Conservation (phyloP, 129 eudicot species). For the Apium graveolens region DNA sequence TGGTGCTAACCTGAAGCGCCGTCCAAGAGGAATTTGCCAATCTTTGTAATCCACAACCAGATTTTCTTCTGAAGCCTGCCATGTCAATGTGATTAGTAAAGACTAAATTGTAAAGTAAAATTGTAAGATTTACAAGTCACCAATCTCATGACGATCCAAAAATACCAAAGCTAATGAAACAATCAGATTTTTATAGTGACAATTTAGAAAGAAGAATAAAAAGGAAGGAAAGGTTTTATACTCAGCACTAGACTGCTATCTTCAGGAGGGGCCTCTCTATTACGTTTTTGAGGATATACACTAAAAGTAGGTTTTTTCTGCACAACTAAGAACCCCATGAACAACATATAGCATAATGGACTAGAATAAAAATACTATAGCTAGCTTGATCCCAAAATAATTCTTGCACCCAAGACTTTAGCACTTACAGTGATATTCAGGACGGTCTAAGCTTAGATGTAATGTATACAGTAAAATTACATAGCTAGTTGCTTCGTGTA, state of each 20-base stretch:
- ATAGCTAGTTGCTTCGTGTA: neutral
- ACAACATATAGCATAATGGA: neutral
- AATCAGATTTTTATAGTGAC: neutral
- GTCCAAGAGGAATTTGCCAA: constrained; percentile 99
- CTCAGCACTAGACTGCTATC: neutral
- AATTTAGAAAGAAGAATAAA: neutral
- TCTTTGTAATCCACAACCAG: constrained; percentile 93
- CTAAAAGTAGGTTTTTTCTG: neutral
- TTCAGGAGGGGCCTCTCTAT: neutral
- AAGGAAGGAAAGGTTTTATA: neutral
- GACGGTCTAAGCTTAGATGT: neutral
- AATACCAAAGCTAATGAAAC: neutral
- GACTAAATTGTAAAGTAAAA: neutral
- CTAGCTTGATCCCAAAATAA: neutral
- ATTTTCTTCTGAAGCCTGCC: constrained; percentile 72
- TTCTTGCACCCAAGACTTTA: no score
- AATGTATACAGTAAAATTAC: neutral
- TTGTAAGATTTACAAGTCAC: constrained; percentile 1
- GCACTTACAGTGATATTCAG: no score
- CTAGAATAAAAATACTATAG: neutral
- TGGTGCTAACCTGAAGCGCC: constrained; percentile 80
- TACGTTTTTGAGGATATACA: neutral
- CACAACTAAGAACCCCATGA: neutral
- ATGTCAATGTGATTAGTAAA: constrained; percentile 8
- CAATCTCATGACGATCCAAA: neutral